phyloP scores from a whole-genome alignment of 768 basidiomycete genomes.

The Rhodocollybia butyracea region DNA sequence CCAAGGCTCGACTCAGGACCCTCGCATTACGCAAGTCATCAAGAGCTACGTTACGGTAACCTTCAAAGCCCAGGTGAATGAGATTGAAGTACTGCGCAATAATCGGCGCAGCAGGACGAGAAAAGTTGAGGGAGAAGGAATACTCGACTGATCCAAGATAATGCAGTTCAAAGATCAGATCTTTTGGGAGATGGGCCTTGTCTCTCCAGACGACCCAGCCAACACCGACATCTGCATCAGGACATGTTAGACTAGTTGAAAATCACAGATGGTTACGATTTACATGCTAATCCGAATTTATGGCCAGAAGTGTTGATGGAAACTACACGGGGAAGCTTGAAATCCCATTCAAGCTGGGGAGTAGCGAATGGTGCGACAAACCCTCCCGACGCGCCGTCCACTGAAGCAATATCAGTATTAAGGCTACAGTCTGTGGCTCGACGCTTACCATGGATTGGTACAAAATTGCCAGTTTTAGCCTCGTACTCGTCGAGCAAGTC shows the following conservation, averaged over 20 bases:
- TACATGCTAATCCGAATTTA: constrained; percentile 56
- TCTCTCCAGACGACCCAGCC: constrained; percentile 72
- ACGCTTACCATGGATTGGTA: constrained; percentile 70
- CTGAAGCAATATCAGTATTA: constrained; percentile 27
- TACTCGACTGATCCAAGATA: constrained; percentile 59
- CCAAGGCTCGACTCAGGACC: constrained; percentile 58
- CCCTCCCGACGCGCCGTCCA: constrained; percentile 66
- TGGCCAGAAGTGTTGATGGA: constrained; percentile 62
- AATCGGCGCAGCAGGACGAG: constrained; percentile 60
- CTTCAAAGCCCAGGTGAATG: constrained; percentile 56
- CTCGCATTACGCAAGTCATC: constrained; percentile 61
- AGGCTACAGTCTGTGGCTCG: constrained; percentile 35
- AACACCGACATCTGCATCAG: constrained; percentile 20
- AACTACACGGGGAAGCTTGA: constrained; percentile 59
- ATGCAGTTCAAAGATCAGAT: constrained; percentile 70
- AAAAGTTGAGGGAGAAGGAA: constrained; percentile 67
- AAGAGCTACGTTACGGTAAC: constrained; percentile 46
- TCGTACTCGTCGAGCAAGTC: constrained; percentile 67
- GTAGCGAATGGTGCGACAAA: constrained; percentile 65
- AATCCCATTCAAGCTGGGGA: constrained; percentile 60
- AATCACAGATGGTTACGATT: too few relatives aligned
- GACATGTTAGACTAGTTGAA: not conserved
- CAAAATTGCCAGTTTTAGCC: constrained; percentile 50
- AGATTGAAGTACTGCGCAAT: constrained; percentile 65
- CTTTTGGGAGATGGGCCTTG: constrained; percentile 60